phyloP scores from a whole-genome alignment of 129 eudicot species.

The Ambrosia trifida region DNA sequence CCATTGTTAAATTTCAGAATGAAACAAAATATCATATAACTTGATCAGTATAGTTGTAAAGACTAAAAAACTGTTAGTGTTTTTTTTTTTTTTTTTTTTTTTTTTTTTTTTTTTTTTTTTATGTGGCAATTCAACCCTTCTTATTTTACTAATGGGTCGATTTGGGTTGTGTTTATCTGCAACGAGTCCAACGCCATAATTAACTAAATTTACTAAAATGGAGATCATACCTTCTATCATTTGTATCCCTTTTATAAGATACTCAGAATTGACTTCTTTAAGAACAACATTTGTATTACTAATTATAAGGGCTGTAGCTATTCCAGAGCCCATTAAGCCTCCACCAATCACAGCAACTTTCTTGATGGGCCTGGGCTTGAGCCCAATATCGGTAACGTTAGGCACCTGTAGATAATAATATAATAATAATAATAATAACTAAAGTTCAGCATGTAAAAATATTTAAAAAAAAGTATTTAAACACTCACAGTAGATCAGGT shows the following conservation, averaged over 20 bases:
- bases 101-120: no score
- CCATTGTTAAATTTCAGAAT: neutral
- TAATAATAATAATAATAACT: conserved; percentile 1
- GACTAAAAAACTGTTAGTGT: neutral
- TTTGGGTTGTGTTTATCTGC: neutral
- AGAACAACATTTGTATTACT: conserved; percentile 64
- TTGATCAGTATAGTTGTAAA: neutral
- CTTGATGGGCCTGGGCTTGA: conserved; percentile 74
- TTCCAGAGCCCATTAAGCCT: conserved; percentile 98
- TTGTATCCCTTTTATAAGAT: conserved; percentile 74
- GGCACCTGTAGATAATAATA: conserved; percentile 63
- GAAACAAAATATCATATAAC: neutral
- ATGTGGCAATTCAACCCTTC: neutral
- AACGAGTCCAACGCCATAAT: neutral
- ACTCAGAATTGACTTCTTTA: conserved; percentile 84
- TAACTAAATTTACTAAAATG: neutral
- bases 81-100: no score
- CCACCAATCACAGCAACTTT: conserved; percentile 97
- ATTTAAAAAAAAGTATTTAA: neutral
- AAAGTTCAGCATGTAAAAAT: neutral
- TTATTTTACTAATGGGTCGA: conserved; percentile 1
- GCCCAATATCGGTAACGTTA: conserved; percentile 78
- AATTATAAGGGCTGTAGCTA: conserved; percentile 76
- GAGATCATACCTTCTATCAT: conserved; percentile 60
- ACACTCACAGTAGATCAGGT: neutral